Conservation (phyloP, 805 yeast species). For the Barnettozyma wickerhamii region DNA sequence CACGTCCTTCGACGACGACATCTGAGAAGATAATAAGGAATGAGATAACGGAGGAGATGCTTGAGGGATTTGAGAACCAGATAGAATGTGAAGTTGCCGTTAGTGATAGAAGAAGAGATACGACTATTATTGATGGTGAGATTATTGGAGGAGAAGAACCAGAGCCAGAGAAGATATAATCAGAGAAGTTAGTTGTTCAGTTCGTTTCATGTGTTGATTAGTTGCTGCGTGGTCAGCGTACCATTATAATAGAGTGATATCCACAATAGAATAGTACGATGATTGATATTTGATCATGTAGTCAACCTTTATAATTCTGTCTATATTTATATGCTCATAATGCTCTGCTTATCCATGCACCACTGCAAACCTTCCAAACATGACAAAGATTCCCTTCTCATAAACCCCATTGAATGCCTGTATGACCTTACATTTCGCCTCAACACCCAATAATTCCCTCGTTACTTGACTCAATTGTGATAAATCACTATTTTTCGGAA, state of each 20-base stretch:
- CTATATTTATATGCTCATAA: too few relatives aligned
- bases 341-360: too few relatives aligned
- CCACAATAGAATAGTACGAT: too few relatives aligned
- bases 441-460: slow-evolving; percentile 38
- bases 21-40: not conserved
- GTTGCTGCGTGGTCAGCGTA: too few relatives aligned
- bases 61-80: too few relatives aligned
- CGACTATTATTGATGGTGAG: slow-evolving; percentile 35
- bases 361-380: slow-evolving; percentile 5
- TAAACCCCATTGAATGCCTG: slow-evolving; percentile 38
- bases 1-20: not conserved
- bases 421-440: slow-evolving; percentile 42
- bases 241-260: too few relatives aligned
- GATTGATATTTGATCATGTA: too few relatives aligned
- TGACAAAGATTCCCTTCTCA: slow-evolving; percentile 47
- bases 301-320: too few relatives aligned
- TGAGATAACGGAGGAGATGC: not conserved
- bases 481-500: slow-evolving; percentile 58
- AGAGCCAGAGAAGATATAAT: too few relatives aligned
- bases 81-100: not conserved
- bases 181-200: too few relatives aligned
- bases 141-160: slow-evolving; percentile 45
- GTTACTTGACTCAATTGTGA: slow-evolving; percentile 48
- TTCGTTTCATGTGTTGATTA: too few relatives aligned
- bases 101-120: not conserved